Base-by-base conservation (phyloP, 2,329 filamentous ascomycete species). In the Colletotrichum gigasporum region DNA sequence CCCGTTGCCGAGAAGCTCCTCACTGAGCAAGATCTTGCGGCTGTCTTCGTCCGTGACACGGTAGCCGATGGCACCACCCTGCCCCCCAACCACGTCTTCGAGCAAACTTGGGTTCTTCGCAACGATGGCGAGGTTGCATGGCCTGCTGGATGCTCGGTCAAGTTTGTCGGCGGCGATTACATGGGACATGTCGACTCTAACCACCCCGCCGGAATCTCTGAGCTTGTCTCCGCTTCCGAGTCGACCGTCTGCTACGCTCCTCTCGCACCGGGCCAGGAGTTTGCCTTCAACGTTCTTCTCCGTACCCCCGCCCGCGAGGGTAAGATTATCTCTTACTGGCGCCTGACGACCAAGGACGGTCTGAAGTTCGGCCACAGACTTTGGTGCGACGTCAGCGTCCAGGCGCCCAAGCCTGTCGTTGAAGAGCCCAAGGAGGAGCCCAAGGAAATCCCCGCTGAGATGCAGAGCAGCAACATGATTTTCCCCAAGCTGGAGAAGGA, bases 401-500 rank as follows among this genome's bases (percentile, higher is more conserved):
- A 83, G 70, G 71, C 74, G 51, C 74, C 75, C 24, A 63, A 65
- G 59, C 71, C 73, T 28, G 73, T 78, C 67, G 75, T 81, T 69
- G 73, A 75, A 30, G 68, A 73, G 55, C 59, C 65, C 50, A 71
- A 73, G 67, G 67, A 75, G 32, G 71, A 74, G 64, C 10, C 65
- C 37, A 48, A 59, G 28, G 65, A 64, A 12, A 69, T 72, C 53
- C 66, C 72, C 24, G 48, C 58, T 10, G 75, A 80, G 66, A 73
- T 76, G 50, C 68, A 75, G 48, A 68, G 66, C 32, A 92, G 90
- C 78, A 88, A 90, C 71, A 97, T 98, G 94, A 94, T 98, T 74
- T 98, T 98, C 86, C 96, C 96, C 65, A 97, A 92, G 78, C 86
- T 98, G 37, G 94, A 97, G 71, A 97, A 96, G 81, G 96, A 98